These are phyloP conservation scores for Fonsecaea pugnacius DNA, from an alignment of 2,329 filamentous ascomycete species.

Conservation along the genomic window DNA sequence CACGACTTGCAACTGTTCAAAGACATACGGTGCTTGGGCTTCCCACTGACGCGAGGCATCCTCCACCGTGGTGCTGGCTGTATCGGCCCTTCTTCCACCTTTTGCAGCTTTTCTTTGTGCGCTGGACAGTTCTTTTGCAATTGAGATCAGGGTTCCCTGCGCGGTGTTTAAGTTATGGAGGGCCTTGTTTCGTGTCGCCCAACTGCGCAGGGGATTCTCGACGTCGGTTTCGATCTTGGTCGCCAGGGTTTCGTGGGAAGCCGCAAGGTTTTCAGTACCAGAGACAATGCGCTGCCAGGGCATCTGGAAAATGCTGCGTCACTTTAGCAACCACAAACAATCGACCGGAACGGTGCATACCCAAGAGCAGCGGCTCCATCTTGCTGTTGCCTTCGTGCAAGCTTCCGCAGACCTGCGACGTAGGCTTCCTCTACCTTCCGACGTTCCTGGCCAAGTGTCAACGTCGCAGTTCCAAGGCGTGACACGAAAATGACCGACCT, in stretches of 20 bases:
- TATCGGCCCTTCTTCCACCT: constrained; percentile 70
- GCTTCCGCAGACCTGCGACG: constrained; percentile 77
- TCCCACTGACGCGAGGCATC: constrained; percentile 86
- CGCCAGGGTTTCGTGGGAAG: constrained; percentile 80
- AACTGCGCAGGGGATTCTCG: constrained; percentile 79
- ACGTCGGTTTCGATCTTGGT: constrained; percentile 85
- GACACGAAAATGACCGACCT: constrained; percentile 62
- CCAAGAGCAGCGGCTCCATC: constrained; percentile 81
- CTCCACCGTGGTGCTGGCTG: constrained; percentile 75
- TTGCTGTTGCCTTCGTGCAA: constrained; percentile 73
- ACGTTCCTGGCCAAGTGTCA: constrained; percentile 70
- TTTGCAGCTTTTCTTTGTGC: constrained; percentile 86
- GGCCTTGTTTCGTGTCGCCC: constrained; percentile 71
- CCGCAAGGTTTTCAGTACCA: constrained; percentile 78
- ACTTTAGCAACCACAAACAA: constrained; percentile 5
- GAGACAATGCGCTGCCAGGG: constrained; percentile 88
- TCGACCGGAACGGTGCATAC: constrained; percentile 58
- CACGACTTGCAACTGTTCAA: constrained; percentile 86
- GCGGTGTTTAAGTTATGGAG: constrained; percentile 80
- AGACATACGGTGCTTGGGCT: constrained; percentile 90
- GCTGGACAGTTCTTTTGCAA: constrained; percentile 83
- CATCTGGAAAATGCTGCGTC: constrained; percentile 76
- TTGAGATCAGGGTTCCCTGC: constrained; percentile 74
- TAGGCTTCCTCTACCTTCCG: constrained; percentile 91
- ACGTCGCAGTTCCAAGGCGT: not conserved